Evolutionary conservation across 352 stramenopile genomes (phyloP), one percentile per base, ranked within the genome.

Genomic region (Phytopythium oedochilum): DNA sequence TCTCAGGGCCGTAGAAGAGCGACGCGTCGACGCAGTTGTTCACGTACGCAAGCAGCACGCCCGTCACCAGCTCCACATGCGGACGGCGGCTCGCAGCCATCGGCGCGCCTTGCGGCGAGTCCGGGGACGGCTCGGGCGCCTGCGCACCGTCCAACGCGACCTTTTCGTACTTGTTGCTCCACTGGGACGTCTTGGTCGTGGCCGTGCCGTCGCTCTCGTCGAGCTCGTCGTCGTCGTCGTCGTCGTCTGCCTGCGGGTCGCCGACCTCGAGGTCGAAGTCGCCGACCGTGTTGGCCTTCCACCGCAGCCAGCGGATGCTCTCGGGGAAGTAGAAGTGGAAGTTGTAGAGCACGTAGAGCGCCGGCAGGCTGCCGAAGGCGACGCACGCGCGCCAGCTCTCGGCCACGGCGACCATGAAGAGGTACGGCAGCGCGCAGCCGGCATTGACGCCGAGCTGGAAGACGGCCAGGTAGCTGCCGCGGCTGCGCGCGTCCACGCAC

Each of bases 11-110:
- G 61, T 94, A 94, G 55, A 94, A 94, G n/a, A 94, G 78, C 59
- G 82, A 91, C 14, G 81, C 78, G 57, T 93, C 83, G 23, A 95
- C 80, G 51, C 80, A 95, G 62, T 95, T 95, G 66, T 95, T 93
- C 32, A 90, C 83, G 60, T 91, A 93, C 2, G 85, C 85, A 14
- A 93, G 66, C 47, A 93, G 42, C 17, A 95, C 78, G 20, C 85
- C 85, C 22, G 92, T 83, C 39, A 71, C 45, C 12, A 95, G 79
- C 51, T 92, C 80, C n/a, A 88, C 60, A 14, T 70, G 70, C 29
- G 77, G 74, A 14, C 61, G 71, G 51, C 10, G 46, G 40, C 10
- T 47, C 2, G 32, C 32, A 32, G 32, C 49, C 5, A 26, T 14
- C 26, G 18, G 38, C 18, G 32, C 29, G 2, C 14, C 25, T 4